A percentile compares a stretch with the other conserved stretches of the same genome.
Evolutionary conservation across 306 rosid species (phyloP).

Genomic region (Oemleria cerasiformis): DNA sequence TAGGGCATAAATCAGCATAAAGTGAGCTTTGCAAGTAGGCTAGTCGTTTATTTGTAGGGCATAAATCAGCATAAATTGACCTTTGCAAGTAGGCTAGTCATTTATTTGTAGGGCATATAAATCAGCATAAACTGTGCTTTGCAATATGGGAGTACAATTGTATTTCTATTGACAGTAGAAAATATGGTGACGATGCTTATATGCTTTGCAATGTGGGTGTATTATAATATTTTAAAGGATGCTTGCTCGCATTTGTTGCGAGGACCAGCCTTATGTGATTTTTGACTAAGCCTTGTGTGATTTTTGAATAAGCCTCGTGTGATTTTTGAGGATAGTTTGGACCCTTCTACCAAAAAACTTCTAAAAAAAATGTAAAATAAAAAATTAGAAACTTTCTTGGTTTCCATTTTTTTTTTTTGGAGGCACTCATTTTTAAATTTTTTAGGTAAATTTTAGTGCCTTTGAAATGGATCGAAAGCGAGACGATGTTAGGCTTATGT

Average conservation of each 20-base stretch:
- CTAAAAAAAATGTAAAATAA: too few species aligned
- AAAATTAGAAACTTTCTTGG: too few species aligned
- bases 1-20: neutral
- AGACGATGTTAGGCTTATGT: too few species aligned
- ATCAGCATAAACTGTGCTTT: neutral
- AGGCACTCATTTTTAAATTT: too few species aligned
- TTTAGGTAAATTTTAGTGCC: too few species aligned
- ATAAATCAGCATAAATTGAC: neutral
- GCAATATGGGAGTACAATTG: neutral
- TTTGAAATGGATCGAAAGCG: too few species aligned
- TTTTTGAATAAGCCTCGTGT: too few species aligned
- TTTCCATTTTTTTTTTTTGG: too few species aligned
- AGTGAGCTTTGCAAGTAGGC: neutral
- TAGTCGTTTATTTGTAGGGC: neutral
- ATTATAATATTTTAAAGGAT: neutral
- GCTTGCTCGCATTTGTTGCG: too few species aligned
- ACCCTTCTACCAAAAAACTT: too few species aligned
- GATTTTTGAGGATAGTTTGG: too few species aligned
- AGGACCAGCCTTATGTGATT: neutral
- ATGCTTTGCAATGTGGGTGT: neutral
- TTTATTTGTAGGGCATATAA: neutral
- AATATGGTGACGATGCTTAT: neutral
- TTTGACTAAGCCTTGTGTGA: too few species aligned
- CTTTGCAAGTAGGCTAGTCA: neutral
- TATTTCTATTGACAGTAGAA: neutral